Percentiles rank a stretch among this genome's conserved stretches.
Conservation (phyloP, 2,329 filamentous ascomycete species). For the Sodiomyces alkalinus region DNA sequence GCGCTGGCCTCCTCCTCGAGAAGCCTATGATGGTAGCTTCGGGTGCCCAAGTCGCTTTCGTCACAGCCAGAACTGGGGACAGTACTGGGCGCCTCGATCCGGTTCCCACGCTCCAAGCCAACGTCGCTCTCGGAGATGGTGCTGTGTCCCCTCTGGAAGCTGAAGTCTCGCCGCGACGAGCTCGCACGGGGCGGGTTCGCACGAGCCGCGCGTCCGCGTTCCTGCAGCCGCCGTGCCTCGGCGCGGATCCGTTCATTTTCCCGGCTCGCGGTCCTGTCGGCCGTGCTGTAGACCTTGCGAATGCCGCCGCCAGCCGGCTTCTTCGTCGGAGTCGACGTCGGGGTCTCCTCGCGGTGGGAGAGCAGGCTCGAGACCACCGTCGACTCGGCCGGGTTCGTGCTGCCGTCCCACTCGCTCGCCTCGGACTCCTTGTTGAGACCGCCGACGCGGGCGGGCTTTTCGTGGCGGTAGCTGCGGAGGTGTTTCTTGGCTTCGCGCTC, state of each 20-base stretch:
- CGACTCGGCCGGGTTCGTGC: conserved; percentile 50
- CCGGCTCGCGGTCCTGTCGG: conserved; percentile 35
- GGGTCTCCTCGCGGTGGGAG: conserved; percentile 39
- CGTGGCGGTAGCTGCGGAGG: conserved; percentile 70
- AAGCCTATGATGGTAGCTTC: conserved; percentile 40
- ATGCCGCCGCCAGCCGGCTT: conserved; percentile 32
- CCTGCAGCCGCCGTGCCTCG: conserved; percentile 39
- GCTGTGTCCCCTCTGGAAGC: conserved; percentile 31
- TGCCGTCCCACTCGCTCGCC: conserved; percentile 64
- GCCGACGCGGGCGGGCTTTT: conserved; percentile 74
- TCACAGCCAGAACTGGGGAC: too few species aligned
- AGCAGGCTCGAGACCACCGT: conserved; percentile 49
- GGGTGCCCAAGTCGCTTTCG: conserved; percentile 37
- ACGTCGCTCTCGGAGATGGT: conserved; percentile 15
- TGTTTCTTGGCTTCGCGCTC: conserved; percentile 51
- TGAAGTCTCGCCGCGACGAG: conserved; percentile 31
- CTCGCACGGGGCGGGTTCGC: conserved; percentile 1
- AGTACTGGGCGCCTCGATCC: conserved; percentile 24
- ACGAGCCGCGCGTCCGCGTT: conserved; percentile 28
- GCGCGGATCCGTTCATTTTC: conserved; percentile 39
- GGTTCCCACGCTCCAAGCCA: conserved; percentile 12
- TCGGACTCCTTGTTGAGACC: conserved; percentile 76
- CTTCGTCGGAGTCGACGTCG: conserved; percentile 37
- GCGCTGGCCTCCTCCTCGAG: conserved; percentile 28
- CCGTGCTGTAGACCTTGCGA: conserved; percentile 46